Conservation (phyloP, 1,284 basidiomycete genomes). For the Cryptococcus maquisensis region DNA sequence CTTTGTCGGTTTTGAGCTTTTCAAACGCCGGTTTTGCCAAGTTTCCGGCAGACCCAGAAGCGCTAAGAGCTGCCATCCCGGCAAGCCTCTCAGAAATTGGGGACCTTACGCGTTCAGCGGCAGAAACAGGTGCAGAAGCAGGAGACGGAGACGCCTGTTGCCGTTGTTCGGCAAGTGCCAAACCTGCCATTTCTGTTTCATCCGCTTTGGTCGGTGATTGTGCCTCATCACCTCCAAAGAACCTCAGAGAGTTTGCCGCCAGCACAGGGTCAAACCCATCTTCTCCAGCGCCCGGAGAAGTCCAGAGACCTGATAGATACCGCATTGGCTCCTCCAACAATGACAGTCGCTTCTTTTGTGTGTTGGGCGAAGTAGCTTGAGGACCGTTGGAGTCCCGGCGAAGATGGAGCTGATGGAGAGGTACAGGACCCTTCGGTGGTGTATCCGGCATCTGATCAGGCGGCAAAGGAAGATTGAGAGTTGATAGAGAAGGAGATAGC, state of each 20-base stretch:
- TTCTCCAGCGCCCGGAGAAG: slow-evolving; percentile 10
- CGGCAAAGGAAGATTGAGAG: slow-evolving; percentile 31
- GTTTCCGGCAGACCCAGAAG: background rate
- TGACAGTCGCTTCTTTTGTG: slow-evolving; percentile 9
- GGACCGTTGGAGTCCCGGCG: too few relatives aligned
- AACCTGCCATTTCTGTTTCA: background rate
- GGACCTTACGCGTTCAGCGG: slow-evolving; percentile 4
- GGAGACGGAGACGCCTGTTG: background rate
- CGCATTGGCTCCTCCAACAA: slow-evolving; percentile 31
- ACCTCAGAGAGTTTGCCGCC: slow-evolving; percentile 19
- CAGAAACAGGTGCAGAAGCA: background rate
- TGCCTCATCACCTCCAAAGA: slow-evolving; percentile 9
- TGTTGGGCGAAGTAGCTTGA: background rate
- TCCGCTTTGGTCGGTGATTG: background rate
- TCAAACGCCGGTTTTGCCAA: slow-evolving; percentile 4
- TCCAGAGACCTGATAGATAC: slow-evolving; percentile 34
- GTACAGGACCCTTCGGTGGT: slow-evolving; percentile 8
- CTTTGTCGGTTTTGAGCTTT: slow-evolving; percentile 4
- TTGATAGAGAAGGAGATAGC: background rate
- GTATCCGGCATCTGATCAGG: slow-evolving; percentile 38
- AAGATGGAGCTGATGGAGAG: background rate
- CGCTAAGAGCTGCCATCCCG: slow-evolving; percentile 4
- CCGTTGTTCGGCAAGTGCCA: background rate
- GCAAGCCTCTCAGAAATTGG: slow-evolving; percentile 14
- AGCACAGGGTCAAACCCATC: slow-evolving; percentile 32